Percentiles rank a stretch among this genome's conserved stretches.
Conservation (phyloP, 2,329 filamentous ascomycete genomes). For the Penicillium sp. region DNA sequence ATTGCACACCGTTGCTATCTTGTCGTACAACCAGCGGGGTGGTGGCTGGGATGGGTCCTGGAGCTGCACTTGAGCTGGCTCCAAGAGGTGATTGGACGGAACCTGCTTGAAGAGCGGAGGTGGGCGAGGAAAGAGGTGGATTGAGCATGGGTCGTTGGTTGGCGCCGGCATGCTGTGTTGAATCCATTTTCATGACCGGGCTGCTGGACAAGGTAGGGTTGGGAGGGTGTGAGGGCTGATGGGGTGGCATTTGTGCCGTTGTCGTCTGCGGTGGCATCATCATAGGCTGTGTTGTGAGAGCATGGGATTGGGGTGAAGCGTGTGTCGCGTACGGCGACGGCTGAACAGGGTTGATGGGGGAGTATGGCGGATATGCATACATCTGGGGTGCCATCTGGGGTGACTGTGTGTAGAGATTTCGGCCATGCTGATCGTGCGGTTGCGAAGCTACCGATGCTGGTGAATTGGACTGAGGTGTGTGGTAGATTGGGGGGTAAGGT, state of each 20-base stretch:
- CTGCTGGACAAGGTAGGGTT: slow-evolving; percentile 66
- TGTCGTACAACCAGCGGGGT: slow-evolving; percentile 92
- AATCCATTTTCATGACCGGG: slow-evolving; percentile 54
- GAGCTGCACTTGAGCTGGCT: slow-evolving; percentile 86
- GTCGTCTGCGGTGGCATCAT: slow-evolving; percentile 55
- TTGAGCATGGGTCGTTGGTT: slow-evolving; percentile 43
- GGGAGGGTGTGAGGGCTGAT: slow-evolving; percentile 46
- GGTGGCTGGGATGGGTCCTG: slow-evolving; percentile 94
- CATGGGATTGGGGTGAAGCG: slow-evolving; percentile 57
- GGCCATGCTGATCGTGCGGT: slow-evolving; percentile 81
- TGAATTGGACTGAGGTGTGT: slow-evolving; percentile 93
- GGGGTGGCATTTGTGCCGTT: slow-evolving; percentile 45
- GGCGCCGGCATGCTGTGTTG: slow-evolving; percentile 43
- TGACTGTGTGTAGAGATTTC: slow-evolving; percentile 82
- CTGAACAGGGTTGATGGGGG: slow-evolving; percentile 56
- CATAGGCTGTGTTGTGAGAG: slow-evolving; percentile 59
- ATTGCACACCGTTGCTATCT: slow-evolving; percentile 95
- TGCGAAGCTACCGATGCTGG: slow-evolving; percentile 91
- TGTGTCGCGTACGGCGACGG: slow-evolving; percentile 63
- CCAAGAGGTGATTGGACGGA: slow-evolving; percentile 50
- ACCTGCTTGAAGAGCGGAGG: slow-evolving; percentile 55
- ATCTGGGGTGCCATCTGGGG: slow-evolving; percentile 82
- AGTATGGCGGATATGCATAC: slow-evolving; percentile 72
- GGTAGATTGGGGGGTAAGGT: slow-evolving; percentile 88
- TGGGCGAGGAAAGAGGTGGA: slow-evolving; percentile 52